Evolutionary conservation across 2,329 filamentous ascomycete species (phyloP), one percentile per base, ranked within the genome.

Genomic region (Aspergillus tubingensis): DNA sequence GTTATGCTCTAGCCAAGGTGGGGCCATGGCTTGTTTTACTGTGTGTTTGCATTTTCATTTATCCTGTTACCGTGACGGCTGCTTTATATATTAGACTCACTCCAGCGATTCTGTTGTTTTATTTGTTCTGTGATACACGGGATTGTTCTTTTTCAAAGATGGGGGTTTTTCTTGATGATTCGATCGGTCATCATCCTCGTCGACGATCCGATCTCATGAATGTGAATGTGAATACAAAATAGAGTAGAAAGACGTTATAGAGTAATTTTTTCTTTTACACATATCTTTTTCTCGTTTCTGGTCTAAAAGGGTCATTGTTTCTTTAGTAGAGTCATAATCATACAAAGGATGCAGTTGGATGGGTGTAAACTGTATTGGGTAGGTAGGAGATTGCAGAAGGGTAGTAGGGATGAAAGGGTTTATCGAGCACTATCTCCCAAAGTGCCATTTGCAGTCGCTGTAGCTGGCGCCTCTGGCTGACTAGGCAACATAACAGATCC

Each of bases 51-150:
- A 10, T 38, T 39, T 23, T 10, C 6, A 25, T 41, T 50, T 58
- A 38, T 44, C 41, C 30, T 64, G 39, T 54, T 11, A 23, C 52
- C 38, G 27, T 56, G 23, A 25, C n/a, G 41, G 19, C 43, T 23
- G 43, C 44, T 27, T 32, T 36, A 60, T 68, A 60, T 61, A 60
- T 25, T 59, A 65, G 63, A 67, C 58, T 44, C 30, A 36, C 30
- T 67, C 63, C 57, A 62, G 64, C 56, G 62, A 58, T 65, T 64
- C 53, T 53, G 58, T 54, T 60, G 47, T 51, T 23, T 51, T 55
- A 51, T 27, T 49, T 49, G 47, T 49, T 55, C 52, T 43, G 62
- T 57, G 43, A 43, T 43, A 52, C 51, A 38, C 47, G 49, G 41
- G 21, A 53, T 57, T 59, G 17, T 58, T 36, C 25, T 30, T 30